phyloP scores from a whole-genome alignment of 768 basidiomycete genomes.

The Rhizopogon roseolus region DNA sequence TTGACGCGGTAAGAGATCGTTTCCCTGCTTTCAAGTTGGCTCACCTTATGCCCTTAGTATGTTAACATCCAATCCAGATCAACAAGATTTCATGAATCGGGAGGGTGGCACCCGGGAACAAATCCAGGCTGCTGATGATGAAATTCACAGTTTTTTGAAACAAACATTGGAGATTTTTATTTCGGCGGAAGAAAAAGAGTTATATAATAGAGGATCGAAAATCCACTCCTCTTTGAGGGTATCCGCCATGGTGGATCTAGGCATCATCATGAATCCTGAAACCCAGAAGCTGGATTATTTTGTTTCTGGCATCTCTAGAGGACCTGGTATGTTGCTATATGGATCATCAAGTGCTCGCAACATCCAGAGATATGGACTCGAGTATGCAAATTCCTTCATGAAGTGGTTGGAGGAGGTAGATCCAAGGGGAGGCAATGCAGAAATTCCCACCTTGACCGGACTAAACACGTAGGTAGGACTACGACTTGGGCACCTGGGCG shows the following conservation, averaged over 20 bases:
- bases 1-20: background rate
- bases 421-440: too few relatives aligned
- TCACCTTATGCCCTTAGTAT: too few relatives aligned
- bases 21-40: background rate
- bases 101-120: background rate
- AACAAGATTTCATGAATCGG: background rate
- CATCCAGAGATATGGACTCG: background rate
- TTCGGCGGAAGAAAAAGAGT: background rate
- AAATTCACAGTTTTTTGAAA: background rate
- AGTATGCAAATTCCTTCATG: background rate
- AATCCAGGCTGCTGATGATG: background rate
- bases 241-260: background rate
- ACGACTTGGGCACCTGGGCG: too few relatives aligned
- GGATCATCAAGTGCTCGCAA: background rate
- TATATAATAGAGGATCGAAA: fast-evolving
- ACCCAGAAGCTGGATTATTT: background rate
- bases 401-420: too few relatives aligned
- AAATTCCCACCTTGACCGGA: too few relatives aligned
- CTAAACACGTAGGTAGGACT: too few relatives aligned
- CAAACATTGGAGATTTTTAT: background rate
- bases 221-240: background rate
- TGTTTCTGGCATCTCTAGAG: background rate
- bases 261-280: background rate
- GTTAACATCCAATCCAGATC: background rate
- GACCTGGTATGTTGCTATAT: background rate